Conservation (phyloP, 129 eudicot species). For the Silybum marianum region DNA sequence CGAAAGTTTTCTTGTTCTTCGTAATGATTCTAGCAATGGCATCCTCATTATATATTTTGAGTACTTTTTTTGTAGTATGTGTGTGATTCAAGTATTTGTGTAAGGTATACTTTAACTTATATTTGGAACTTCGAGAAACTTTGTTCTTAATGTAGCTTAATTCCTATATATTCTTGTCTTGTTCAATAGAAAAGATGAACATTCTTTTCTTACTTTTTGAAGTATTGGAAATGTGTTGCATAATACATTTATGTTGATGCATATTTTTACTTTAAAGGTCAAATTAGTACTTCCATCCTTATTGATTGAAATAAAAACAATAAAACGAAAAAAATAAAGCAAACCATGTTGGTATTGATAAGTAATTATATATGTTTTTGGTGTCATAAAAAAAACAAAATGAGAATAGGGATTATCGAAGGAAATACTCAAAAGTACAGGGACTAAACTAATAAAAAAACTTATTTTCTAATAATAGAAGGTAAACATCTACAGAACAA, state of each 20-base stretch:
- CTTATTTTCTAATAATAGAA: slow-evolving; percentile 10
- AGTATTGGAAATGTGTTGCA: not conserved
- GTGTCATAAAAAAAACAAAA: too few relatives aligned
- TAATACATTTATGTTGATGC: not conserved
- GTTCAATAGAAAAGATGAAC: slow-evolving; percentile 7
- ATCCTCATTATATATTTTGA: not conserved
- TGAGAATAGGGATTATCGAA: too few relatives aligned
- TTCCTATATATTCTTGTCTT: slow-evolving; percentile 16
- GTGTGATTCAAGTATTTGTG: slow-evolving; percentile 10
- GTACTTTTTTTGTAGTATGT: not conserved
- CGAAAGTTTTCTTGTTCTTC: not conserved
- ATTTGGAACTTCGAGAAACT: not conserved
- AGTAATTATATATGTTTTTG: too few relatives aligned
- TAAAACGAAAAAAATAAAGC: too few relatives aligned
- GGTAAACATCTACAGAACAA: slow-evolving; percentile 16
- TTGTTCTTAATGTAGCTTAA: not conserved
- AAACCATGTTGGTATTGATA: too few relatives aligned
- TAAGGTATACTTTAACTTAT: not conserved
- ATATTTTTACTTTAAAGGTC: not conserved
- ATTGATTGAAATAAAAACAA: too few relatives aligned
- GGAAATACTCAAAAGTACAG: not conserved
- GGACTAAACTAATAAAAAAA: not conserved
- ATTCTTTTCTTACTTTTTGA: slow-evolving; percentile 10
- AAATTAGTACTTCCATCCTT: not conserved
- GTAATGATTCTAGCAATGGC: not conserved